Base-by-base conservation (phyloP, 2,329 filamentous ascomycete genomes). In the Sordariomycetes sp. region DNA sequence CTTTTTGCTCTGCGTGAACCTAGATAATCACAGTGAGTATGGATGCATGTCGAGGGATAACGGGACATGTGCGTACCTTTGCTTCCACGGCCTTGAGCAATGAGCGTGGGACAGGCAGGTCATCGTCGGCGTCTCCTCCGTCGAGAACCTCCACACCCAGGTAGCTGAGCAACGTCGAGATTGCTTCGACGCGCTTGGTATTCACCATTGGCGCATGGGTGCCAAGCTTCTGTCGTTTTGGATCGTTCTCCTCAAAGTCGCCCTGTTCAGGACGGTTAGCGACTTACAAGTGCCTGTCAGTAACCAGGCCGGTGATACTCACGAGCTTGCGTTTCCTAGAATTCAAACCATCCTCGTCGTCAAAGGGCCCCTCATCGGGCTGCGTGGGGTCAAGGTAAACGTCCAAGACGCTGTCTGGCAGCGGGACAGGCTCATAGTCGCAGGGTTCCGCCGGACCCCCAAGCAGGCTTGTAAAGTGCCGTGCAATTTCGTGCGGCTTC, bases 351-450 rank as follows among this genome's bases (percentile, higher is more conserved):
- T 66, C 62, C 6, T 56, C 35, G 5, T 58, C 58, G 34, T 28
- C 24, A 15, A 32, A 51, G 5, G 54, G 59, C 32, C 60, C 56
- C 24, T 56, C 48, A 10, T 62, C 61, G 28, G 62, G 61, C 53
- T 73, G 72, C 1, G 68, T 73, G 0, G 74, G 72, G 58, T 65
- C 67, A 42, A 68, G 62, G 63, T 69, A 82, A 35, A 73, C 66
- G 51, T 81, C 75, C 24, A 82, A 71, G 2, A 81, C 70, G 0
- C 73, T 67, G 1, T 74, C 71, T 0, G 79, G 78, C 2, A 83
- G 64, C 2, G 67, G 60, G 10, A 75, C 70, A 1, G 76, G 72
- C 15, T 75, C 72, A 75, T 75, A 83, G 4, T 67, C 64, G 45
- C 80, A 69, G 10, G 68, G 68, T 42, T 61, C 64, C 52, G 62